Base-by-base conservation (phyloP, 2,329 filamentous ascomycete species). In the Botrytis cinerea region DNA sequence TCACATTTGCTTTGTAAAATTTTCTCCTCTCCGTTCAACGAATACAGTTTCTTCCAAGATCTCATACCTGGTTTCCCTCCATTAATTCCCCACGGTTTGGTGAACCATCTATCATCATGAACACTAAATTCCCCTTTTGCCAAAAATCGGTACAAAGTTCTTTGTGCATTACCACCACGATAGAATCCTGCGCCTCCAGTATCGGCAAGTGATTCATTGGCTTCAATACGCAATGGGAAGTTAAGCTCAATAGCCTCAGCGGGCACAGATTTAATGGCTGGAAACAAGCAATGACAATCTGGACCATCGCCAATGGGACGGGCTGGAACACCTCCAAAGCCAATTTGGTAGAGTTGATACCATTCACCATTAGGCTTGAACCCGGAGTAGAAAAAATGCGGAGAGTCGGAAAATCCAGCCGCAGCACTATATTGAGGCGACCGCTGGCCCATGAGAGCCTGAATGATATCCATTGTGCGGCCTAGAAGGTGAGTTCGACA, bases 31-130 rank as follows among this genome's bases (percentile, higher is more conserved):
- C 69, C 69, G 18, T 25, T 62, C 20, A n/a, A 28, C 4, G 20
- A 62, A 51, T 63, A 25, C 18, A 71, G 6, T 40, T 70, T 70
- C 20, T 70, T 70, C 68, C 68, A 70, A 10, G 69, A 71, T 40
- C 57, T 71, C 8, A 45, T 43, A 28, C 59, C 69, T 6, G 69
- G 45, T 6, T 63, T 62, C 8, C 69, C 59, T 12, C 43, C 69
- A 22, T 54, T 71, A 20, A 71, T 63, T 4, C 69, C 57, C 69
- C 69, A 71, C 38, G 69, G 69, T 10, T 71, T 71, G 1, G 69
- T 71, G 61, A 62, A 71, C 69, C 69, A 71, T 51, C 69, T 22
- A 63, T 71, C 69, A 62, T 71, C 69, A 48, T 71, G 69, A n/a
- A 62, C 22, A 22, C 59, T 71, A n/a, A 71, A 62, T 63, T 71